These are phyloP conservation scores for Aspergillus funiculosus DNA, from an alignment of 495 filamentous ascomycete genomes.

Conservation along the genomic window DNA sequence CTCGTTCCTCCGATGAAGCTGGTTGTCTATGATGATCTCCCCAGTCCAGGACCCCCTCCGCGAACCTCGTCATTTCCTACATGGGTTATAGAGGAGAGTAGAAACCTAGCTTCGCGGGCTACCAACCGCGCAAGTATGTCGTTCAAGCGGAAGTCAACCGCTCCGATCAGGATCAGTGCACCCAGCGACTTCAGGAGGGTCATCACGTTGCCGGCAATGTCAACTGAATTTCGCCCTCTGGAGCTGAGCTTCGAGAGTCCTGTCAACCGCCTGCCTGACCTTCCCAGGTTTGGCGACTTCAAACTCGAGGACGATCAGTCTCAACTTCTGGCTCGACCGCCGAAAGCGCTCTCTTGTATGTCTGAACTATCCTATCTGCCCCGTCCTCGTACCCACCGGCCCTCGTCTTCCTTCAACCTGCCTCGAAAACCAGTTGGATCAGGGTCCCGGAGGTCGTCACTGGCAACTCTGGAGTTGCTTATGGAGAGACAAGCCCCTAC, in stretches of 20 bases:
- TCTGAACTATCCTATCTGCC: constrained; percentile 17
- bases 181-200: constrained; percentile 52
- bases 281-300: constrained; percentile 42
- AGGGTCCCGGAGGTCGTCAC: constrained; percentile 28
- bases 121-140: constrained; percentile 50
- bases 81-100: constrained; percentile 38
- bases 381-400: constrained; percentile 23
- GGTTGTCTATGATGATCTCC: constrained; percentile 35
- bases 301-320: constrained; percentile 19
- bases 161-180: constrained; percentile 42
- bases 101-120: constrained; percentile 41
- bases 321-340: constrained; percentile 24
- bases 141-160: constrained; percentile 39
- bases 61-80: constrained; percentile 32
- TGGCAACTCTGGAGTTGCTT: constrained; percentile 24
- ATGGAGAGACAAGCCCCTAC: constrained; percentile 21
- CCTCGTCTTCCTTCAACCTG: constrained; percentile 28
- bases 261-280: constrained; percentile 58
- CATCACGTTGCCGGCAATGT: constrained; percentile 30
- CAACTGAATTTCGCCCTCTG: constrained; percentile 39
- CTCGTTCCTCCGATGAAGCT: constrained; percentile 44
- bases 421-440: constrained; percentile 42
- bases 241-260: constrained; percentile 69
- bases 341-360: constrained; percentile 23
- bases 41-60: constrained; percentile 28